Conservation (phyloP, 768 basidiomycete genomes). For the Mycena rebaudengoi region DNA sequence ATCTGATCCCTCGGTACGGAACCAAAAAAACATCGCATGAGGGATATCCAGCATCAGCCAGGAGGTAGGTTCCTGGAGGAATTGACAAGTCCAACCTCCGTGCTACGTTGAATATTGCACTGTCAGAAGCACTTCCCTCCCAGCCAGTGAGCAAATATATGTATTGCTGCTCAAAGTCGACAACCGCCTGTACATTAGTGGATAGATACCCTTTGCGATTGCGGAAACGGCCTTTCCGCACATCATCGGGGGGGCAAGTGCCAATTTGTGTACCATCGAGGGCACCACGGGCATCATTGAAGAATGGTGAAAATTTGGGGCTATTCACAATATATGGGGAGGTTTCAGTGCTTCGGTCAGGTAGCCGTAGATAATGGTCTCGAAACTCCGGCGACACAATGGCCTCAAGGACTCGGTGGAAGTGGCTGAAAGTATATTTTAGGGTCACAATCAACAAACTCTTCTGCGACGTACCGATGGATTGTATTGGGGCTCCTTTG, state of each 20-base stretch:
- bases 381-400: neutral
- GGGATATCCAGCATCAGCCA: slow-evolving; percentile 2
- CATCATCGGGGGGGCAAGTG: neutral
- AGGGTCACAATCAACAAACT: neutral
- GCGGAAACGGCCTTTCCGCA: neutral
- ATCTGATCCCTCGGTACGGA: neutral
- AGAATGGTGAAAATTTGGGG: neutral
- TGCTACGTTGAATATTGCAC: neutral
- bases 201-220: neutral
- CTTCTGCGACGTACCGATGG: neutral
- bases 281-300: neutral
- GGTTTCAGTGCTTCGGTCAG: neutral
- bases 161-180: neutral
- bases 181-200: neutral
- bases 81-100: neutral
- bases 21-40: slow-evolving; percentile 10
- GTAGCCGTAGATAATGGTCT: neutral
- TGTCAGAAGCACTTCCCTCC: neutral
- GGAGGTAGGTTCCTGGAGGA: neutral
- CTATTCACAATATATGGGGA: neutral
- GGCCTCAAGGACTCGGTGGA: neutral
- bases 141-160: neutral
- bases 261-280: neutral
- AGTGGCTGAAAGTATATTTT: neutral
- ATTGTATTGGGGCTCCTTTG: neutral